Conservation (phyloP, 768 basidiomycete species). For the Vishniacozyma victoriae region DNA sequence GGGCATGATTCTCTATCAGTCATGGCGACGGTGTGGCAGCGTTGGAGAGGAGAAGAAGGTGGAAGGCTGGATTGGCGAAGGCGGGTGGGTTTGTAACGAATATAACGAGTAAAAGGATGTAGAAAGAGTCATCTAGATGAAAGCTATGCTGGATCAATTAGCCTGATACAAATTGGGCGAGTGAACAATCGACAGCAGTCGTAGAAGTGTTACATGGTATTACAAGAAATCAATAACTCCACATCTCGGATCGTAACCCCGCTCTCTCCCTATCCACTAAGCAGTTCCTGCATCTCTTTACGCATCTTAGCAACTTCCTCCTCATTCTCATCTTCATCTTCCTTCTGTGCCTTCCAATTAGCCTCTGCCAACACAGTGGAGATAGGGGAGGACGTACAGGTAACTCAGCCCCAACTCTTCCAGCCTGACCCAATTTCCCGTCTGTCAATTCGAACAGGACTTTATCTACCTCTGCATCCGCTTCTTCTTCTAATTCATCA, state of each 20-base stretch:
- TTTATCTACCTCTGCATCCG: conserved; percentile 94
- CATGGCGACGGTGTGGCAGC: neutral
- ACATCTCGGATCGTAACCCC: neutral
- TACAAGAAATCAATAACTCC: neutral
- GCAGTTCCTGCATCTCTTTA: conserved; percentile 76
- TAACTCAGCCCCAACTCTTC: conserved; percentile 62
- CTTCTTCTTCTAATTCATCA: conserved; percentile 91
- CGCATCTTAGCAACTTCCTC: conserved; percentile 85
- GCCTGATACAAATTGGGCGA: neutral
- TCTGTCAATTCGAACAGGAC: conserved; percentile 91
- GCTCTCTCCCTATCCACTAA: conserved; percentile 54
- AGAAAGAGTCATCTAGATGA: too few relatives aligned
- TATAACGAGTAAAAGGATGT: too few relatives aligned
- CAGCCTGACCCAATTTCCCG: conserved; percentile 86
- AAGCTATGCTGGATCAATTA: too few relatives aligned
- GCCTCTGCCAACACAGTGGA: neutral
- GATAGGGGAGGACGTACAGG: conserved; percentile 57
- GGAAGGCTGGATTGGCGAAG: too few relatives aligned
- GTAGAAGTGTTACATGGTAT: neutral
- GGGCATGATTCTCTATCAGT: neutral
- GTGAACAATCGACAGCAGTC: neutral
- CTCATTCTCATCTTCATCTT: conserved; percentile 67
- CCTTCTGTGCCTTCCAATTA: conserved; percentile 54
- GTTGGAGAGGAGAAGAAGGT: neutral
- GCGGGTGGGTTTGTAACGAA: too few relatives aligned